Evolutionary conservation across 768 basidiomycete species (phyloP), one percentile per base, ranked within the genome.

Genomic region (Boletus edulis): DNA sequence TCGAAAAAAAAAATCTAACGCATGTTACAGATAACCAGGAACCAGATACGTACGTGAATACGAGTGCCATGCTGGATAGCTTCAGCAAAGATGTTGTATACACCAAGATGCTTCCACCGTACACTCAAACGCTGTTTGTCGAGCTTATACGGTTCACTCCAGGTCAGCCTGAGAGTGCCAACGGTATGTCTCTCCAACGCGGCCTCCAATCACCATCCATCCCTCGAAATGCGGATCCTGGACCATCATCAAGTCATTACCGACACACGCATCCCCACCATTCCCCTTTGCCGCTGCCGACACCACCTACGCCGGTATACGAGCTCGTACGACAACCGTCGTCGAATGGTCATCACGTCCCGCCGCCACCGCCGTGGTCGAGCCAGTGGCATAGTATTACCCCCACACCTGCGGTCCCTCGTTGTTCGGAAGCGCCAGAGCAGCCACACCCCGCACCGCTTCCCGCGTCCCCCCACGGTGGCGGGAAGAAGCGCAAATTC

Each of bases 11-110:
- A 39, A 55, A 51, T 52, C 49, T 58, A 42, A 56, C 66, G 0
- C 46, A 57, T 71, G 13, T 5, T 34, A 20, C 50, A 72, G 81
- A 83, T 41, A 76, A 73, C 42, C 71, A 72, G 18, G 80, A 81
- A 35, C 63, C 67, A 5, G 85, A 88, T 46, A 74, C 78, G 3
- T 92, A 86, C 65, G 83, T 92, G 37, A 82, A 91, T 64, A 83
- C 81, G 7, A 79, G 81, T 58, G 81, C 81, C 57, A 92, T 92
- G 85, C 70, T 91, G 38, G 85, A 90, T 52, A 83, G 75, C 15
- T 87, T 81, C 67, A 88, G 85, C 75, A 87, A 81, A 61, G 83
- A 85, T 18, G 74, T 91, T 56, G 75, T 91, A 32, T 85, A 84
- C 69, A 85, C 81, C 74, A 83, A 82, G 61, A 71, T 91, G 66